Conservation (phyloP, 106 monocot species). For the Ottelia alismoides region DNA sequence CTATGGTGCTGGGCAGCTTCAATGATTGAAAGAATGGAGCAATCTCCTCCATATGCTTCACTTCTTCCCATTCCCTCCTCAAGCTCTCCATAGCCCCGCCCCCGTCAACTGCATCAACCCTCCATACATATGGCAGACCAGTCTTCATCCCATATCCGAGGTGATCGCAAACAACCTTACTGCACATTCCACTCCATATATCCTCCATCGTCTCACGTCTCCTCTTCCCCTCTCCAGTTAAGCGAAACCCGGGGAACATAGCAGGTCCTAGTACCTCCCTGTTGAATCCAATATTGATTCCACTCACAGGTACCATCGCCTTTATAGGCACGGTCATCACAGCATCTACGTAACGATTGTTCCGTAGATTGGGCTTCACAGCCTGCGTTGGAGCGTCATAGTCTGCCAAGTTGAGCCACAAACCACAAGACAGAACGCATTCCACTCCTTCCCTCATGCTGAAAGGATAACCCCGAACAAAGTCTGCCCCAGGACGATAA, state of each 20-base stretch:
- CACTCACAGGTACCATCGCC: constrained; percentile 52
- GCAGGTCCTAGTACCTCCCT: constrained; percentile 56
- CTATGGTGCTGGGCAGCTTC: constrained; percentile 24
- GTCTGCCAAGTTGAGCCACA: constrained; percentile 67
- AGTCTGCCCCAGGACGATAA: constrained; percentile 55
- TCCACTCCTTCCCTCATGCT: constrained; percentile 60
- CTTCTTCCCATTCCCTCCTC: constrained; percentile 47
- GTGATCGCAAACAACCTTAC: constrained; percentile 66
- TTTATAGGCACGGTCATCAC: constrained; percentile 63
- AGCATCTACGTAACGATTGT: constrained; percentile 60
- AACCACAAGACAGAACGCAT: constrained; percentile 58
- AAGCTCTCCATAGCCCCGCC: constrained; percentile 22
- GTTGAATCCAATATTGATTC: constrained; percentile 69
- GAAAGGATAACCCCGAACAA: constrained; percentile 91
- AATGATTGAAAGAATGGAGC: constrained; percentile 64
- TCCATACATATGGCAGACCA: constrained; percentile 66
- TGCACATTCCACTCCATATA: constrained; percentile 78
- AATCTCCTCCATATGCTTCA: constrained; percentile 52
- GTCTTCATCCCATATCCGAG: constrained; percentile 56
- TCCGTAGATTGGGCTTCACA: constrained; percentile 38
- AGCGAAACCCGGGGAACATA: constrained; percentile 38
- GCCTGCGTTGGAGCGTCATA: constrained; percentile 60
- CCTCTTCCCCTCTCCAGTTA: constrained; percentile 48
- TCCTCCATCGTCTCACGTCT: constrained; percentile 81
- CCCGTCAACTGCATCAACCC: constrained; percentile 16